Conservation (phyloP, 768 basidiomycete species). For the Trametes cinnabarina region DNA sequence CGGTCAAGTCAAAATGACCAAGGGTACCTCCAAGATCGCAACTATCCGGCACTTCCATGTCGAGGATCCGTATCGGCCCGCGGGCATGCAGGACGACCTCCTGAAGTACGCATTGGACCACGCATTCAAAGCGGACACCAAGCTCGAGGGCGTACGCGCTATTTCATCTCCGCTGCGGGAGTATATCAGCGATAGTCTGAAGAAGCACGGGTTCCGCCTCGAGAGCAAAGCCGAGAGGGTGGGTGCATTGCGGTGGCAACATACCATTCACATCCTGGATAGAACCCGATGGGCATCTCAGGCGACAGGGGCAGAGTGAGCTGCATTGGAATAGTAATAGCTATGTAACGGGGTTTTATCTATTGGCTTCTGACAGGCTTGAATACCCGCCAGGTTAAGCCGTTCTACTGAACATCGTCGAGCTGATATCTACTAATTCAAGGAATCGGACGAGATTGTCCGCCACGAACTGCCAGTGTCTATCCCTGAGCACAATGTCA, state of each 20-base stretch:
- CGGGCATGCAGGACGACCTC: constrained; percentile 63
- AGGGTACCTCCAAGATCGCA: constrained; percentile 49
- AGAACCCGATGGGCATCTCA: constrained; percentile 43
- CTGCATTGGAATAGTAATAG: too few relatives aligned
- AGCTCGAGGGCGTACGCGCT: constrained; percentile 46
- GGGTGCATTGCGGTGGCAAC: constrained; percentile 61
- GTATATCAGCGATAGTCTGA: constrained; percentile 48
- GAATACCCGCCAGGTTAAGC: too few relatives aligned
- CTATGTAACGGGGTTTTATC: too few relatives aligned
- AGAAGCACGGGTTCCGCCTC: constrained; percentile 46
- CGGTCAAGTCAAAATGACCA: constrained; percentile 24
- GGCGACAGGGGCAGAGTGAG: constrained; percentile 19
- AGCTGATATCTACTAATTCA: too few relatives aligned
- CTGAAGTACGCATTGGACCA: constrained; percentile 55
- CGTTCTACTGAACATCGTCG: too few relatives aligned
- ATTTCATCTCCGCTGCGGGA: constrained; percentile 48
- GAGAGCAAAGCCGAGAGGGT: constrained; percentile 43
- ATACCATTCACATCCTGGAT: constrained; percentile 42
- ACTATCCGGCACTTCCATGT: constrained; percentile 74
- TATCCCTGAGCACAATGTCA: constrained; percentile 32
- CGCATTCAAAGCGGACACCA: constrained; percentile 48
- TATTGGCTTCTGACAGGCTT: too few relatives aligned
- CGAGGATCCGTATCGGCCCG: constrained; percentile 57
- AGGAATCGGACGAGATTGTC: constrained; percentile 20
- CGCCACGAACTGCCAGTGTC: constrained; percentile 20